Base-by-base conservation (phyloP, 139 green algal genomes). In the Tetratostichococcus sp. region DNA sequence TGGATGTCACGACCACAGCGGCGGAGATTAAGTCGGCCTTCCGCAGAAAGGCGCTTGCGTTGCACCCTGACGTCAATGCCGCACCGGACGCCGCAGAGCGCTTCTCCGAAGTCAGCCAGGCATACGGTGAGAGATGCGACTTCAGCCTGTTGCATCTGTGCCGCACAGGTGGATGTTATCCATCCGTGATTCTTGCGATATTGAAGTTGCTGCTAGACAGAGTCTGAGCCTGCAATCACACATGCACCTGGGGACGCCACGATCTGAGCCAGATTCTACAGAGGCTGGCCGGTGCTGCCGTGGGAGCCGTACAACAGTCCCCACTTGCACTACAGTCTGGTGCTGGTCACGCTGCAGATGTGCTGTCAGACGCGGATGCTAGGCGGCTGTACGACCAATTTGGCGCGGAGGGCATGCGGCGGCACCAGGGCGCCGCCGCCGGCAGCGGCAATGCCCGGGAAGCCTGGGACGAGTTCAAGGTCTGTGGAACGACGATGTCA, bases 1-100 rank as follows among this genome's bases (percentile, higher is more conserved):
- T 89, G 16, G 19, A 30, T 0, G 28, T 17, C 0, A 26, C 4
- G 32, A 80, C 83, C 2, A 68, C 26, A 14, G 28, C 31, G 11
- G 84, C 78, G 1, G 86, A 96, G 1, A 91, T 98, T 39, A 94
- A 90, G 71, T 89, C 89, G 65, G 92, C 92, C 0, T 98, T 95
- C 69, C 84, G 88, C 31, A 81, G 81, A 59, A 81, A 91, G 50
- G 89, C 89, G 16, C 79, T 98, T 43, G 80, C 85, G 25, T 67
- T 93, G n/a, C 94, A 98, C 35, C 94, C 94, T 0, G 94, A 98
- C 28, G 85, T 89, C 8, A 86, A 68, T 65, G 19, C 67, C 28
- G 75, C 74, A 0, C 31, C 69, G 30, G 80, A 86, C 35, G 83
- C 85, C 3, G 32, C 30, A 4, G 35, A 80, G 62, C 69, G 65